A percentile compares a stretch with the other conserved stretches of the same genome.
Evolutionary conservation across 192 early-diverging fungal genomes (phyloP).

Genomic region (Gigaspora rosea): DNA sequence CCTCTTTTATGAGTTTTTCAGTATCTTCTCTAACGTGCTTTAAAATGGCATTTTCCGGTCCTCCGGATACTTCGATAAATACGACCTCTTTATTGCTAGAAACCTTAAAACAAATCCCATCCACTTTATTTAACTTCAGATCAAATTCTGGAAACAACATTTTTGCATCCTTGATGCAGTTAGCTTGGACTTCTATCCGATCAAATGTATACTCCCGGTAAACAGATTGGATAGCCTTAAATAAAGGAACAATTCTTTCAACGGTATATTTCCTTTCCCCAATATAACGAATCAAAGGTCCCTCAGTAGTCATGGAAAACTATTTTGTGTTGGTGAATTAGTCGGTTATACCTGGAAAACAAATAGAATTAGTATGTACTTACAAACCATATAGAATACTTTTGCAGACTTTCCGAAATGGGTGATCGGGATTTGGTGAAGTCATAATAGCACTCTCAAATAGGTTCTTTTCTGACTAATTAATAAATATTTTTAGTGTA

Average conservation of each 20-base stretch:
- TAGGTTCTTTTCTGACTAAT: slow-evolving; percentile 25
- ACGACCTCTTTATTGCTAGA: slow-evolving; percentile 13
- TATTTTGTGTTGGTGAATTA: slow-evolving; percentile 2
- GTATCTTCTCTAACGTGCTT: not conserved
- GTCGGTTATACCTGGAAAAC: not conserved
- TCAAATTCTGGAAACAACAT: slow-evolving; percentile 26
- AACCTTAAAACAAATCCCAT: slow-evolving; percentile 14
- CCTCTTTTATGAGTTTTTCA: slow-evolving; percentile 14
- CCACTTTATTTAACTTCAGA: slow-evolving; percentile 6
- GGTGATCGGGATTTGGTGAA: slow-evolving; percentile 4
- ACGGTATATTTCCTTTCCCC: slow-evolving; percentile 16
- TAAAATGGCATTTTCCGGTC: not conserved
- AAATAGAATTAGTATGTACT: slow-evolving; percentile 12
- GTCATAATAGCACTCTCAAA: slow-evolving; percentile 6
- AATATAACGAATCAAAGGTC: not conserved
- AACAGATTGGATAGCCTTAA: slow-evolving; percentile 21
- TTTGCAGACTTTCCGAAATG: slow-evolving; percentile 17
- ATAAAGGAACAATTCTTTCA: slow-evolving; percentile 26
- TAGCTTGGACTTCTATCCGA: slow-evolving; percentile 14
- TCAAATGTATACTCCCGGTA: slow-evolving; percentile 16
- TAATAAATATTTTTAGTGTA: slow-evolving; percentile 3
- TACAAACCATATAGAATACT: slow-evolving; percentile 21
- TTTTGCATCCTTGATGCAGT: slow-evolving; percentile 7
- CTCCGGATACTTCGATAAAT: not conserved
- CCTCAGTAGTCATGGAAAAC: slow-evolving; percentile 11